Conservation (phyloP, 306 rosid species). For the Heteromeles arbutifolia region DNA sequence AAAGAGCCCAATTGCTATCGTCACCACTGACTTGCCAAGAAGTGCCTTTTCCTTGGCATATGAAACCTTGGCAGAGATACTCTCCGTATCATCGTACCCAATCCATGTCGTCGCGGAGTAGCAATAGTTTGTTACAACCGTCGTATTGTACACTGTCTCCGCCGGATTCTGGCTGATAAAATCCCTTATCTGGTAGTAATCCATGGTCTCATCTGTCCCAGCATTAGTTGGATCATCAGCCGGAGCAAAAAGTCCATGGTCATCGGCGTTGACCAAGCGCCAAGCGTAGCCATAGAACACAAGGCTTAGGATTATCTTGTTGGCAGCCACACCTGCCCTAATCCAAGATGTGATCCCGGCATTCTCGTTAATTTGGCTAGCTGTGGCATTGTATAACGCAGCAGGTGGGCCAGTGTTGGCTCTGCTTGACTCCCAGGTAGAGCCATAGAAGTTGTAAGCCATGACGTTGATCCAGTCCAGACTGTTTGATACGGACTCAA, state of each 20-base stretch:
- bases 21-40: constrained; percentile 34
- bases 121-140: constrained; percentile 17
- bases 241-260: constrained; percentile 21
- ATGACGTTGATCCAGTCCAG: constrained; percentile 38
- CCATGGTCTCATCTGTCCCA: neutral
- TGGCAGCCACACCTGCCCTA: constrained; percentile 13
- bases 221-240: constrained; percentile 10
- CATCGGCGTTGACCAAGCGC: neutral
- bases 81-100: constrained; percentile 30
- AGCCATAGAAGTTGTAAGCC: constrained; percentile 35
- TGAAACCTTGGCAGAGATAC: constrained; percentile 22
- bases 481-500: constrained; percentile 5
- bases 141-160: neutral
- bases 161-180: constrained; percentile 9
- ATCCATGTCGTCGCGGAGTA: constrained; percentile 35
- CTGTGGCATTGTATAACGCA: neutral
- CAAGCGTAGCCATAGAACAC: constrained; percentile 34
- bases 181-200: constrained; percentile 6
- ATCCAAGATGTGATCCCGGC: constrained; percentile 13
- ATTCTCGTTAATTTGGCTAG: neutral
- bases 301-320: constrained; percentile 21
- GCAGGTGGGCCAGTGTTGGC: constrained; percentile 16
- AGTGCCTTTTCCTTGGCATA: constrained; percentile 27
- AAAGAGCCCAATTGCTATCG: constrained; percentile 7
- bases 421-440: constrained; percentile 7